Conservation (phyloP, 2,329 filamentous ascomycete species). For the Fulvia fulva region DNA sequence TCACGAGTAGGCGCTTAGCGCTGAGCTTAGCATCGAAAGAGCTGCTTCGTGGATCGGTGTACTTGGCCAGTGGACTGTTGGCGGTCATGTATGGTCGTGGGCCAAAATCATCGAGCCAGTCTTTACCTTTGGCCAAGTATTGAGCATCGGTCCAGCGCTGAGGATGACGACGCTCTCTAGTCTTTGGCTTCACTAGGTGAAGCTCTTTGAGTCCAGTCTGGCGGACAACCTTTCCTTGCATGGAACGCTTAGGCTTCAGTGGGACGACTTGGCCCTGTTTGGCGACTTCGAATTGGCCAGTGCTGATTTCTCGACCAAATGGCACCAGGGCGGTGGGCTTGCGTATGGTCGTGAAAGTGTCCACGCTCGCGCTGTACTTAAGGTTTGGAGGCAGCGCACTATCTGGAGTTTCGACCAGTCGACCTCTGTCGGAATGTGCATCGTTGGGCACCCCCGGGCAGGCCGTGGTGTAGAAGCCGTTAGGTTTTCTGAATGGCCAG, state of each 20-base stretch:
- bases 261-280: neutral
- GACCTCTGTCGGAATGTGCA: constrained; percentile 9
- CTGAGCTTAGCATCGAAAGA: constrained; percentile 3
- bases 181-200: constrained; percentile 13
- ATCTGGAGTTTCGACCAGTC: constrained; percentile 4
- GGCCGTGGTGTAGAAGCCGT: neutral
- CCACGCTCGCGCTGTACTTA: constrained; percentile 13
- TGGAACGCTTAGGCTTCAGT: neutral
- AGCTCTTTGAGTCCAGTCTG: constrained; percentile 16
- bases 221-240: constrained; percentile 7
- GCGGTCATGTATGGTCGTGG: constrained; percentile 4
- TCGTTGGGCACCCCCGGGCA: neutral
- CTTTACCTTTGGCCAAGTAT: constrained; percentile 6
- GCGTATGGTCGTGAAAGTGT: constrained; percentile 18
- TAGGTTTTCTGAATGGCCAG: neutral
- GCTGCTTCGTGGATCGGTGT: constrained; percentile 4
- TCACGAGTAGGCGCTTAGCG: constrained; percentile 9
- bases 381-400: constrained; percentile 3
- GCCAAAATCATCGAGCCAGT: constrained; percentile 5
- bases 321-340: constrained; percentile 11
- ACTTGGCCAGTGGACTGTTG: constrained; percentile 3
- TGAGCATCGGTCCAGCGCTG: constrained; percentile 11
- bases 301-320: constrained; percentile 5
- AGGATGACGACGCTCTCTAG: neutral
- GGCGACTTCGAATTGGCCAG: constrained; percentile 3